Conservation (phyloP, 2,329 filamentous ascomycete genomes). For the Nothopassalora personata region DNA sequence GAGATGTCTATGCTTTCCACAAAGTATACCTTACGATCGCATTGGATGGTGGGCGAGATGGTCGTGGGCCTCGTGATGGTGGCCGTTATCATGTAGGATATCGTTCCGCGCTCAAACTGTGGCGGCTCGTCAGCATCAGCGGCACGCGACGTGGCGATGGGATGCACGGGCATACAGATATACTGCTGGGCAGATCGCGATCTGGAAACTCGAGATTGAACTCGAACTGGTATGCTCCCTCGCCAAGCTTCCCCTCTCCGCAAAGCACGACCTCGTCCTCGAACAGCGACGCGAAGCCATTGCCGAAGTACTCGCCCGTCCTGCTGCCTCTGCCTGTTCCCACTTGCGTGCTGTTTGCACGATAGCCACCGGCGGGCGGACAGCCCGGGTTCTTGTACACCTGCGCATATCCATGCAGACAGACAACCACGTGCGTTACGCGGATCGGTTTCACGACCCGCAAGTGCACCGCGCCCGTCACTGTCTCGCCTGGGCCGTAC, state of each 20-base stretch:
- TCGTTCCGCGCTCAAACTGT: conserved; percentile 93
- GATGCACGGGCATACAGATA: conserved; percentile 64
- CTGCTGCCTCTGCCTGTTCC: conserved; percentile 52
- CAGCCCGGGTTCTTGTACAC: conserved; percentile 68
- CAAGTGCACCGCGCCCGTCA: conserved; percentile 67
- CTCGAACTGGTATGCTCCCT: conserved; percentile 73
- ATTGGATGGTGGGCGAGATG: conserved; percentile 72
- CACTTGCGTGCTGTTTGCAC: conserved; percentile 45
- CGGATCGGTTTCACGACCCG: conserved; percentile 68
- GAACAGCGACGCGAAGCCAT: conserved; percentile 74
- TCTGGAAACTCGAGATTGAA: conserved; percentile 67
- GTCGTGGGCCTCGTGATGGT: conserved; percentile 84
- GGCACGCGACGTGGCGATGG: background rate
- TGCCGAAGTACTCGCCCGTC: conserved; percentile 59
- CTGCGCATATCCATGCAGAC: conserved; percentile 71
- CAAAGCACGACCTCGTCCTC: conserved; percentile 77
- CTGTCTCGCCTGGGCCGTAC: conserved; percentile 68
- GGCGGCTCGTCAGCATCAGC: conserved; percentile 13
- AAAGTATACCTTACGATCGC: conserved; percentile 74
- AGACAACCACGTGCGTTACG: conserved; percentile 74
- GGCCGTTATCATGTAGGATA: conserved; percentile 85
- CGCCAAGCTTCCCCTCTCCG: conserved; percentile 68
- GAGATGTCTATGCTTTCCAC: conserved; percentile 83
- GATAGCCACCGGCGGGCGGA: conserved; percentile 48
- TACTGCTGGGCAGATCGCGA: conserved; percentile 75